Conservation (phyloP, 345 rosid species). For the Pseudoturritis turrita region DNA sequence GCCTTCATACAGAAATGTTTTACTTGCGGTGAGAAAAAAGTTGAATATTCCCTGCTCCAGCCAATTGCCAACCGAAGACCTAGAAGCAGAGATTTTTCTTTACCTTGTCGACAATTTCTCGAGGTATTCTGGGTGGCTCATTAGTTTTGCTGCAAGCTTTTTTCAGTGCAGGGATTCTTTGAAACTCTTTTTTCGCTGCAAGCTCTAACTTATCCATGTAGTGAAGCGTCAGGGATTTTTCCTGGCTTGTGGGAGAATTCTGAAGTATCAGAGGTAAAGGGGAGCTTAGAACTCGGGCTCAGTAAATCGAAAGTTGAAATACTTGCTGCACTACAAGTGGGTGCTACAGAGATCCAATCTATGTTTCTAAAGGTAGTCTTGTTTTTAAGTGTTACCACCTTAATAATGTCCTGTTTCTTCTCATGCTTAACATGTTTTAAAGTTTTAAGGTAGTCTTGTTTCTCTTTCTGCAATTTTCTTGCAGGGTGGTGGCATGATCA, state of each 20-base stretch:
- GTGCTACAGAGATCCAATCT: slow-evolving; percentile 59
- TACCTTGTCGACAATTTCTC: slow-evolving; percentile 58
- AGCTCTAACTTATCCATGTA: slow-evolving; percentile 33
- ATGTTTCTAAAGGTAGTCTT: slow-evolving; percentile 64
- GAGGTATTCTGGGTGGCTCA: slow-evolving; percentile 39
- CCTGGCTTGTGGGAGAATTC: slow-evolving; percentile 52
- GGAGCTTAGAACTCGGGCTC: slow-evolving; percentile 63
- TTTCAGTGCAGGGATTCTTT: background rate
- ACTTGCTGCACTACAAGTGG: slow-evolving; percentile 54
- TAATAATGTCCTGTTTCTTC: background rate
- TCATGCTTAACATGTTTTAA: background rate
- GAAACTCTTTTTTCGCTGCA: background rate
- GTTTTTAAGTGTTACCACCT: background rate
- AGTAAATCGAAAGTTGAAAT: slow-evolving; percentile 63
- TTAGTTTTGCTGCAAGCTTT: background rate
- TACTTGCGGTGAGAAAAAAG: slow-evolving; percentile 72
- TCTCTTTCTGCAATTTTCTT: slow-evolving; percentile 8
- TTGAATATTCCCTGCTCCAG: slow-evolving; percentile 73
- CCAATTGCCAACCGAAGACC: slow-evolving; percentile 71
- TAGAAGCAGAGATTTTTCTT: slow-evolving; percentile 86
- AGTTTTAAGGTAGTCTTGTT: too few relatives aligned
- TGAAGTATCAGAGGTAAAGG: slow-evolving; percentile 31
- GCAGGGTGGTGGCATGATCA: slow-evolving; percentile 73
- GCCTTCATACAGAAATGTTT: slow-evolving; percentile 71
- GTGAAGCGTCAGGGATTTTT: slow-evolving; percentile 62